Evolutionary conservation across 805 yeast species (phyloP).

Genomic region (Starmerella kuoi): DNA sequence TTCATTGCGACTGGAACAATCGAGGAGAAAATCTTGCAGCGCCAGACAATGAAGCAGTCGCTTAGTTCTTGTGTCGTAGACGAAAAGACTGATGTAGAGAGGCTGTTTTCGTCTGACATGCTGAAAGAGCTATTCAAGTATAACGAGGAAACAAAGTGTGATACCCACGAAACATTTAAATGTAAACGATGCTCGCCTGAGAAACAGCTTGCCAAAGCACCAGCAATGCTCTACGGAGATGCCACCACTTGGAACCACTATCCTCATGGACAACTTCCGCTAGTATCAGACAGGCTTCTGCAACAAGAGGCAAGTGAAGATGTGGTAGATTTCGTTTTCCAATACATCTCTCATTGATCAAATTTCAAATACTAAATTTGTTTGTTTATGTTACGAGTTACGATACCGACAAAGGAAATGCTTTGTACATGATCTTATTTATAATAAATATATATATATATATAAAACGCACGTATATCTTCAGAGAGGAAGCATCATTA

Average conservation of each 20-base stretch:
- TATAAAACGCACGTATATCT: background rate
- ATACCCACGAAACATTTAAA: conserved; percentile 83
- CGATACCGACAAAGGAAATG: background rate
- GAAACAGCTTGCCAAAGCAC: conserved; percentile 50
- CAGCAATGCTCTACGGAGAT: conserved; percentile 93
- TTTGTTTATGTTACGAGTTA: conserved; percentile 7
- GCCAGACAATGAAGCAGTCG: conserved; percentile 89
- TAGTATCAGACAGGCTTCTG: conserved; percentile 65
- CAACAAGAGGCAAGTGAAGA: conserved; percentile 52
- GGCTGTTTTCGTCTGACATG: conserved; percentile 75
- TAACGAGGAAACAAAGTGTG: conserved; percentile 57
- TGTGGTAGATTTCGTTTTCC: conserved; percentile 78
- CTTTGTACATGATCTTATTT: background rate
- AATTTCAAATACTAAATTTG: background rate
- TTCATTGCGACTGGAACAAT: conserved; percentile 91
- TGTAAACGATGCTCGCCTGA: conserved; percentile 68
- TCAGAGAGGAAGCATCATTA: background rate
- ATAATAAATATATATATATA: background rate
- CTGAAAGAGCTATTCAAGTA: conserved; percentile 64
- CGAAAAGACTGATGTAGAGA: conserved; percentile 87
- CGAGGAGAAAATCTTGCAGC: conserved; percentile 89
- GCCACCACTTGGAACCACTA: conserved; percentile 96
- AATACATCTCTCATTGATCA: conserved; percentile 67
- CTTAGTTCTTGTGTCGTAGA: conserved; percentile 93
- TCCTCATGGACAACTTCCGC: conserved; percentile 41